Percentiles rank a stretch among this genome's conserved stretches.
These are phyloP conservation scores for Eucalyptus erythrocorys DNA, from an alignment of 345 rosid species.

Conservation along the genomic window DNA sequence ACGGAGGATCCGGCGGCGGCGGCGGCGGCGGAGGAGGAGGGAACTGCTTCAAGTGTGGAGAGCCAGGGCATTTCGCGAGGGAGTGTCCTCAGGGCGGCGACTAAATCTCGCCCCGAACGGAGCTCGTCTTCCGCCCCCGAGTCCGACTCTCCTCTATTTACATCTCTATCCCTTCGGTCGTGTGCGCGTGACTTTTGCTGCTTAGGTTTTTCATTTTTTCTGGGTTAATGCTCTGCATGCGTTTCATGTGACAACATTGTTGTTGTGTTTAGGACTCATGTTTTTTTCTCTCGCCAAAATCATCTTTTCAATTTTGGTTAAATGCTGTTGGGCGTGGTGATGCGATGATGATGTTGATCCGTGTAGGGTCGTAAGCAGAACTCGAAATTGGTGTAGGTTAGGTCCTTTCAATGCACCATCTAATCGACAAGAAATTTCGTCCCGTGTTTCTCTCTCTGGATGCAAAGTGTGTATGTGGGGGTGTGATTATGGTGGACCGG, in stretches of 20 bases:
- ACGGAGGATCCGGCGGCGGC: slow-evolving; percentile 7
- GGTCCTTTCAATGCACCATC: neutral
- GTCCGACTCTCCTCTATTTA: neutral
- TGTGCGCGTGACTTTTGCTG: neutral
- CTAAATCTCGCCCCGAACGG: neutral
- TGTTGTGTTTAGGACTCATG: neutral
- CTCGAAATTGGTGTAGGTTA: neutral
- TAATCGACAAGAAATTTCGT: neutral
- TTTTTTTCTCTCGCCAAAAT: neutral
- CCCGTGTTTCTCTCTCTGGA: neutral
- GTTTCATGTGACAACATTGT: neutral
- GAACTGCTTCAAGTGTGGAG: slow-evolving; percentile 74
- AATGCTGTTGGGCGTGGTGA: neutral
- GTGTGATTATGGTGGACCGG: neutral
- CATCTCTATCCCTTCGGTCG: neutral
- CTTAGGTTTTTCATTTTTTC: neutral
- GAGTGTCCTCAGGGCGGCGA: slow-evolving; percentile 66
- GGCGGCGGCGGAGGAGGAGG: slow-evolving; percentile 36
- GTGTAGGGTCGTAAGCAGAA: neutral
- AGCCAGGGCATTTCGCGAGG: slow-evolving; percentile 74
- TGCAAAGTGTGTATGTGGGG: neutral
- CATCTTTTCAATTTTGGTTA: neutral
- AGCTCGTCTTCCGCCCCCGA: neutral
- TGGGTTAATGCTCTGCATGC: neutral
- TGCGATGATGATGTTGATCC: neutral